Conservation (phyloP, 2,329 filamentous ascomycete genomes). For the Rhexocercosporidium sp. region DNA sequence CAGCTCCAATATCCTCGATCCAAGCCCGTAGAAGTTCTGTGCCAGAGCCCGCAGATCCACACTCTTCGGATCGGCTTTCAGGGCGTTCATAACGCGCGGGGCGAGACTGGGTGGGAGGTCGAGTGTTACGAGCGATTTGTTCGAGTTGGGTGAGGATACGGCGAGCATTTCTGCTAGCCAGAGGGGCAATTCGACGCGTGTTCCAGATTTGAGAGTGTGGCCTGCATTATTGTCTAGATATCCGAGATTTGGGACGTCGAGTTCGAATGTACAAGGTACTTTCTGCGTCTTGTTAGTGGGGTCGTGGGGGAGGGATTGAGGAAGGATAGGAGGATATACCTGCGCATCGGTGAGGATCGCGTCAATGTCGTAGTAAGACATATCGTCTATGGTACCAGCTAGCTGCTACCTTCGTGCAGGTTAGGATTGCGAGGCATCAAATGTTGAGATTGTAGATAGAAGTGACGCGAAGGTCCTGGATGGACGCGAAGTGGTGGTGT, state of each 20-base stretch:
- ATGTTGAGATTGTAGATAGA: background rate
- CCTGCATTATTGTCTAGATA: constrained; percentile 84
- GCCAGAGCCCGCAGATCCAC: constrained; percentile 85
- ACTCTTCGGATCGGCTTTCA: constrained; percentile 87
- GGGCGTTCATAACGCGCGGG: constrained; percentile 80
- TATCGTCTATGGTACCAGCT: constrained; percentile 36
- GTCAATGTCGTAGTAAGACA: constrained; percentile 87
- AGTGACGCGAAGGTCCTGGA: constrained; percentile 4
- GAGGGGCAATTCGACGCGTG: constrained; percentile 81
- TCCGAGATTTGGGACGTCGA: constrained; percentile 85
- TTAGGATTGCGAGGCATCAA: constrained; percentile 1
- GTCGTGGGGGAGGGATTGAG: constrained; percentile 5
- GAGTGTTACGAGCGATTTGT: constrained; percentile 72
- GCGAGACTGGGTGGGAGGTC: constrained; percentile 81
- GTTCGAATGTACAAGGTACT: constrained; percentile 93
- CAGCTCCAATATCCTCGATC: constrained; percentile 83
- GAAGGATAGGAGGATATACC: constrained; percentile 56
- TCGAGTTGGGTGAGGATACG: constrained; percentile 57
- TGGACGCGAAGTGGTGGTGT: constrained; percentile 17
- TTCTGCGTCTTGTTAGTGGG: constrained; percentile 61
- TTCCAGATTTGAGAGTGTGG: constrained; percentile 76
- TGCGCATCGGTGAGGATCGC: constrained; percentile 85
- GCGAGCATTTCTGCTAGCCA: constrained; percentile 97
- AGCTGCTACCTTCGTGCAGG: constrained; percentile 2
- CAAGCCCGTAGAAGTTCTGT: constrained; percentile 86